phyloP scores from a whole-genome alignment of 768 basidiomycete genomes.

The Fistulinella prunicolor region DNA sequence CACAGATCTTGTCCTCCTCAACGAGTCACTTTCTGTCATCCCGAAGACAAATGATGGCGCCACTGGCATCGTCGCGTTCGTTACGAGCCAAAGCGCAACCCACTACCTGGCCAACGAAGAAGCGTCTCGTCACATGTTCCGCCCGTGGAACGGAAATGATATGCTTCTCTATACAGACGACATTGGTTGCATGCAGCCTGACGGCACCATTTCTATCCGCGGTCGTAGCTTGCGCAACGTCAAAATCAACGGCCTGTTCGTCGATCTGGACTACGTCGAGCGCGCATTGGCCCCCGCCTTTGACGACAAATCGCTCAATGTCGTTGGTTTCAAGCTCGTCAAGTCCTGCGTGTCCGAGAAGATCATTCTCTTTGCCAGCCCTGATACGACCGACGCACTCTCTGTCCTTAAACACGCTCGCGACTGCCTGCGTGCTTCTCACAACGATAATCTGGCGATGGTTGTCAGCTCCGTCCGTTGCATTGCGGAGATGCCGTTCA shows the following conservation, averaged over 20 bases:
- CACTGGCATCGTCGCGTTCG: conserved; percentile 27
- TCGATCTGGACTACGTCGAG: conserved; percentile 29
- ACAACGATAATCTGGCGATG: conserved; percentile 20
- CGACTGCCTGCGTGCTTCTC: conserved; percentile 16
- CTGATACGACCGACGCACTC: conserved; percentile 14
- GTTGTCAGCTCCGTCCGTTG: conserved; percentile 25
- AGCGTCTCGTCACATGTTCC: conserved; percentile 30
- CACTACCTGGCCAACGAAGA: conserved; percentile 27
- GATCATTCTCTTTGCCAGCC: conserved; percentile 26
- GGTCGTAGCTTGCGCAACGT: conserved; percentile 31
- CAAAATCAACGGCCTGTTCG: conserved; percentile 29
- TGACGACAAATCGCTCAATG: conserved; percentile 13
- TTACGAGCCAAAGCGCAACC: conserved; percentile 27
- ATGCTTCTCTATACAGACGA: conserved; percentile 30
- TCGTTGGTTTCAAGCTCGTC: conserved; percentile 28
- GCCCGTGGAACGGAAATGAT: conserved; percentile 20
- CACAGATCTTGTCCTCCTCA: conserved; percentile 27
- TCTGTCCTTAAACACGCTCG: conserved; percentile 25
- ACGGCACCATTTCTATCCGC: conserved; percentile 26
- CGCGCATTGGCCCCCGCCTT: conserved; percentile 26
- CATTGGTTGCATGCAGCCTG: conserved; percentile 26
- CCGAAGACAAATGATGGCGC: conserved; percentile 20
- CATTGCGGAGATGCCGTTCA: conserved; percentile 29
- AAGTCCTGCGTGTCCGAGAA: conserved; percentile 25
- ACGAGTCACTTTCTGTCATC: conserved; percentile 21